Evolutionary conservation across 2,329 filamentous ascomycete species (phyloP).

Genomic region (Alternaria panax): DNA sequence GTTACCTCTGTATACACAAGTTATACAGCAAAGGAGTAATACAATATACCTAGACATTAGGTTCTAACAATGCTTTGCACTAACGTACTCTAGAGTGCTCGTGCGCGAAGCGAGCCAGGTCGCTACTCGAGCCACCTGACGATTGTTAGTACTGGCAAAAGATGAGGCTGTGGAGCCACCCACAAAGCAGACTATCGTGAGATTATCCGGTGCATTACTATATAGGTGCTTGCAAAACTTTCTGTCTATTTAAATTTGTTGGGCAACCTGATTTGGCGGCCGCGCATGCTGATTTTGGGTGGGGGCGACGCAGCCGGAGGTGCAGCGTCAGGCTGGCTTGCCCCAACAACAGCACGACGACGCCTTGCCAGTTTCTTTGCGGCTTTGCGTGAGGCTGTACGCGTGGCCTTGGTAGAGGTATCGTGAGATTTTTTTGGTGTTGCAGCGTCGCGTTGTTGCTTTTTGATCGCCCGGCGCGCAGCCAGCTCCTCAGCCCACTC

Average conservation of each 20-base stretch:
- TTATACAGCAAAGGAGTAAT: too few species aligned
- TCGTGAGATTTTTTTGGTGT: background rate
- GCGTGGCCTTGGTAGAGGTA: background rate
- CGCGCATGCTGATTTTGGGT: conserved; percentile 51
- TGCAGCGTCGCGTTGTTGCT: background rate
- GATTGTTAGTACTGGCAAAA: too few species aligned
- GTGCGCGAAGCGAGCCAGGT: too few species aligned
- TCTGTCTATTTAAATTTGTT: background rate
- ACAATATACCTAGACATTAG: too few species aligned
- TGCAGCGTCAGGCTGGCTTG: background rate
- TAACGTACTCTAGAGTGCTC: too few species aligned
- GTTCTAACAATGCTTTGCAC: too few species aligned
- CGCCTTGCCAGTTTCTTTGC: background rate
- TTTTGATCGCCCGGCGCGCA: background rate
- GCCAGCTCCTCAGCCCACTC: background rate
- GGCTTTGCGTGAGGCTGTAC: background rate
- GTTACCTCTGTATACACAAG: too few species aligned
- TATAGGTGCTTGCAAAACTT: background rate
- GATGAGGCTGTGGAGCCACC: background rate
- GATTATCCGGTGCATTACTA: background rate
- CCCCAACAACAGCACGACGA: background rate
- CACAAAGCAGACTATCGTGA: background rate
- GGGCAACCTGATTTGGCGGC: background rate
- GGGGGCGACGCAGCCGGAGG: background rate
- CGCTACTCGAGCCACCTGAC: too few species aligned